Evolutionary conservation across 805 yeast genomes (phyloP).

Genomic region (Lipomyces anomalus): DNA sequence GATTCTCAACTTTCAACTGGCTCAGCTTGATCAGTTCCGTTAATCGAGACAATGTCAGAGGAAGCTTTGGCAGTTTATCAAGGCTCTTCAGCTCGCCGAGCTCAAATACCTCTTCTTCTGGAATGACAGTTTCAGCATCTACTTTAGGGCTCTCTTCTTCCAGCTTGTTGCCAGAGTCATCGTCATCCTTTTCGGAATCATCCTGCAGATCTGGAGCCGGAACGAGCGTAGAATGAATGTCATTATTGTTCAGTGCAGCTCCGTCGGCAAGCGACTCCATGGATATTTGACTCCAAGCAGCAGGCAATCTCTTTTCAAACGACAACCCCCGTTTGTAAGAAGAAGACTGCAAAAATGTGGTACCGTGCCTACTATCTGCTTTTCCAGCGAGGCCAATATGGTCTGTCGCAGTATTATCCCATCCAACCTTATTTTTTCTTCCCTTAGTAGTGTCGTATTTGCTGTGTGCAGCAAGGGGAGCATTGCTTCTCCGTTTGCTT

Average conservation of each 20-base stretch:
- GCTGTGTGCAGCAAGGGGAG: conserved; percentile 5
- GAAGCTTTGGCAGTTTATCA: conserved; percentile 1
- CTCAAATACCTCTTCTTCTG: background rate
- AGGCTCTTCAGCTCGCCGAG: conserved; percentile 1
- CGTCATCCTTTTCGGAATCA: background rate
- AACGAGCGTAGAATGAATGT: background rate
- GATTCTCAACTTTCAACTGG: conserved; percentile 31
- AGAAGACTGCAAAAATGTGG: conserved; percentile 17
- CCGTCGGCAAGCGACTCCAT: conserved; percentile 7
- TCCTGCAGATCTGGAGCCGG: background rate
- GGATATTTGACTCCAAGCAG: conserved; percentile 15
- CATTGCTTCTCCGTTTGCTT: conserved; percentile 1
- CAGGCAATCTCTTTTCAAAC: conserved; percentile 10
- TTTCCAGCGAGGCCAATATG: conserved; percentile 21
- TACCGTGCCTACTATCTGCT: conserved; percentile 14
- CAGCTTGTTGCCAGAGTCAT: background rate
- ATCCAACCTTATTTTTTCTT: background rate
- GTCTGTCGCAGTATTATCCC: conserved; percentile 1
- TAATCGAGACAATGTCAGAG: conserved; percentile 18
- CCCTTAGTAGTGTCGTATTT: conserved; percentile 1
- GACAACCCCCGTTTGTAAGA: conserved; percentile 12
- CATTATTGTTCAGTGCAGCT: background rate
- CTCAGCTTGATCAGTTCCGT: conserved; percentile 30
- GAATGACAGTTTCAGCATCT: background rate
- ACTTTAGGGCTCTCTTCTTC: background rate